These are phyloP conservation scores for Gilbertella persicaria DNA, from an alignment of 371 early-diverging fungal genomes.

Conservation along the genomic window DNA sequence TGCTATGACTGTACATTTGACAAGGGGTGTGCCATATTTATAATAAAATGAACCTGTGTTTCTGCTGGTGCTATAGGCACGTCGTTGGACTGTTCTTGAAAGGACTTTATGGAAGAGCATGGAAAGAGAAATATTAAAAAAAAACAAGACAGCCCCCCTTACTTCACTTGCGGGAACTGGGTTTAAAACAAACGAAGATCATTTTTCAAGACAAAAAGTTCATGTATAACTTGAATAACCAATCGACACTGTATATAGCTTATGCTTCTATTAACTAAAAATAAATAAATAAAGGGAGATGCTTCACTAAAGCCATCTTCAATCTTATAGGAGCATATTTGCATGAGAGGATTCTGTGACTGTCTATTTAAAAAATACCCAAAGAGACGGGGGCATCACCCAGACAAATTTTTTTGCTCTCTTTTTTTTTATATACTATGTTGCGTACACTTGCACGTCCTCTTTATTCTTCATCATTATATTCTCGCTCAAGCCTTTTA, in stretches of 20 bases:
- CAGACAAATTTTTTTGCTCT: not conserved
- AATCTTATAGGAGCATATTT: too few relatives aligned
- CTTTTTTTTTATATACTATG: constrained; percentile 1
- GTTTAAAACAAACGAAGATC: too few relatives aligned
- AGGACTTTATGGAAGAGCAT: not conserved
- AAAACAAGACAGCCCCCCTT: not conserved
- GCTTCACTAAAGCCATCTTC: too few relatives aligned
- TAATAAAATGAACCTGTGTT: constrained; percentile 35
- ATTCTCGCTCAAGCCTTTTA: constrained; percentile 14
- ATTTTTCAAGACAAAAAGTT: too few relatives aligned
- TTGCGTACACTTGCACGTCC: constrained; percentile 18
- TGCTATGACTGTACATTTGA: constrained; percentile 47
- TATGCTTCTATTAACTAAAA: too few relatives aligned
- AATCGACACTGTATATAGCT: too few relatives aligned
- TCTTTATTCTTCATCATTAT: constrained; percentile 7
- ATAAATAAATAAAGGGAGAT: too few relatives aligned
- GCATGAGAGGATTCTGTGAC: too few relatives aligned
- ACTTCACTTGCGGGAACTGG: too few relatives aligned
- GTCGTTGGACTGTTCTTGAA: not conserved
- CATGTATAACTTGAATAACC: too few relatives aligned
- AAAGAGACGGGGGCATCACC: too few relatives aligned
- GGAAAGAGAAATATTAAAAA: not conserved
- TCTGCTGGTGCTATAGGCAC: constrained; percentile 5
- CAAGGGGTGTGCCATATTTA: constrained; percentile 51
- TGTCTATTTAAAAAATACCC: too few relatives aligned